Conservation (phyloP, 257 asterid genomes). For the Lithospermum erythrorhizon region DNA sequence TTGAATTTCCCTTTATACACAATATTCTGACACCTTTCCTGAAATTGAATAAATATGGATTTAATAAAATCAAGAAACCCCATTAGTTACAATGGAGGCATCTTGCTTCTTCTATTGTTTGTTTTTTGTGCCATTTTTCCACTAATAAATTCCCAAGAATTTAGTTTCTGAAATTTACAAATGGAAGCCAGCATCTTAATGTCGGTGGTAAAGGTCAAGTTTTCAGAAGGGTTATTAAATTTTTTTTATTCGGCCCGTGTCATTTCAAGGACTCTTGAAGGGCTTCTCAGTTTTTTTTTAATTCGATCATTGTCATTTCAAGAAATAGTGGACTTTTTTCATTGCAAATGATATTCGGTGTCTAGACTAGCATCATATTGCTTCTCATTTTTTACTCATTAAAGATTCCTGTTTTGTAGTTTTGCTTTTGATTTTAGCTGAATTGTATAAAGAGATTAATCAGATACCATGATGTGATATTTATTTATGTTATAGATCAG, state of each 20-base stretch:
- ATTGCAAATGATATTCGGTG: too few species aligned
- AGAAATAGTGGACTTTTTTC: too few species aligned
- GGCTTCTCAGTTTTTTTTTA: too few species aligned
- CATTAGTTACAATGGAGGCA: neutral
- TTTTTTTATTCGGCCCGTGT: too few species aligned
- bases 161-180: slow-evolving; percentile 18
- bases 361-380: neutral
- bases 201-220: slow-evolving; percentile 66
- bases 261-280: too few species aligned
- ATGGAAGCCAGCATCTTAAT: slow-evolving; percentile 43
- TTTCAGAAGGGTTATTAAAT: too few species aligned
- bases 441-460: too few species aligned
- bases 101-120: slow-evolving; percentile 9
- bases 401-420: neutral
- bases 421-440: neutral
- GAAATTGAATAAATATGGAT: slow-evolving; percentile 12
- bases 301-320: too few species aligned
- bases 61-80: slow-evolving; percentile 1
- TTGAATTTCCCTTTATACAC: too few species aligned
- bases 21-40: neutral
- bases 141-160: slow-evolving; percentile 23
- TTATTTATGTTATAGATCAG: too few species aligned
- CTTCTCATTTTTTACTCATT: slow-evolving; percentile 1
- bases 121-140: neutral
- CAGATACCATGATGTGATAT: too few species aligned